Evolutionary conservation across 129 eudicot species (phyloP).

Genomic region (Saussurea involucrata): DNA sequence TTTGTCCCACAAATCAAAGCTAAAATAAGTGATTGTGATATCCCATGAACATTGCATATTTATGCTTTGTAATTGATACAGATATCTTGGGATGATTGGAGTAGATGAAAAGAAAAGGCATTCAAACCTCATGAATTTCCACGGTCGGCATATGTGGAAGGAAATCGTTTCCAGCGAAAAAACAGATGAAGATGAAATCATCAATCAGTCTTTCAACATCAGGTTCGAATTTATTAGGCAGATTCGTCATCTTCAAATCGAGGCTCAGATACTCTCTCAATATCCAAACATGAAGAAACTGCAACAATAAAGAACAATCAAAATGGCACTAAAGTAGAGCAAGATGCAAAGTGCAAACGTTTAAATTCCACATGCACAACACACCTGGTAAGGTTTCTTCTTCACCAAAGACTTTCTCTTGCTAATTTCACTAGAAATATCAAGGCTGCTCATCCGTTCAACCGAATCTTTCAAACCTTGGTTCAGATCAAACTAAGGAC

Average conservation of each 20-base stretch:
- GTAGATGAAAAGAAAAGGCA: neutral
- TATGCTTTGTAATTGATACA: neutral
- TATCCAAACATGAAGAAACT: slow-evolving; percentile 67
- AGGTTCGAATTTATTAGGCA: slow-evolving; percentile 32
- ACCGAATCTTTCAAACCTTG: neutral
- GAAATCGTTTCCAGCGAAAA: slow-evolving; percentile 71
- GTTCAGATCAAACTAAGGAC: slow-evolving; percentile 4
- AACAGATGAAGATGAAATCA: slow-evolving; percentile 61
- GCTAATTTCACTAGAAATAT: neutral
- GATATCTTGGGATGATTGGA: neutral
- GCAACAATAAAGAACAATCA: neutral
- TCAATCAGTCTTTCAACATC: slow-evolving; percentile 52
- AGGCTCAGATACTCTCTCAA: slow-evolving; percentile 52
- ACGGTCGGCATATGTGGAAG: slow-evolving; percentile 62
- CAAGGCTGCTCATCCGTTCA: neutral
- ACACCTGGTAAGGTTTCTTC: slow-evolving; percentile 38
- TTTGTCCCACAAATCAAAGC: neutral
- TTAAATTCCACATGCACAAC: neutral
- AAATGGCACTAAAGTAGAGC: neutral
- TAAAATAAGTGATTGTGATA: neutral
- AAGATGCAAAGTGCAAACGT: neutral
- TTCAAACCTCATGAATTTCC: slow-evolving; percentile 57
- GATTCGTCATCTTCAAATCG: slow-evolving; percentile 25
- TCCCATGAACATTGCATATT: neutral
- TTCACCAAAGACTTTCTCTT: slow-evolving; percentile 1